Evolutionary conservation across 768 basidiomycete genomes (phyloP).

Genomic region (Exidia glandulosa): DNA sequence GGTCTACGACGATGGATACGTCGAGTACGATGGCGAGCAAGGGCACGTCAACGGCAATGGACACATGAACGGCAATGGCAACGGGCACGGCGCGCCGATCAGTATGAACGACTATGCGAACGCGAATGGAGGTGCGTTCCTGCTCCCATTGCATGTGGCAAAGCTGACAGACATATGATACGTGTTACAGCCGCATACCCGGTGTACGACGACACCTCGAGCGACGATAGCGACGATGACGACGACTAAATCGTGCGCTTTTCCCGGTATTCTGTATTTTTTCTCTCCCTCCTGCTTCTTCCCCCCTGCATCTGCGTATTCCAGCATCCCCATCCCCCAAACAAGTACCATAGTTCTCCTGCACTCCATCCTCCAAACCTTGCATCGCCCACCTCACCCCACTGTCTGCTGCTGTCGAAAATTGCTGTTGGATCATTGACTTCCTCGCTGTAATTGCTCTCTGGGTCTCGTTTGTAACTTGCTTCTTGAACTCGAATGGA

Average conservation of each 20-base stretch:
- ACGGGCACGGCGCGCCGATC: not conserved
- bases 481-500: not conserved
- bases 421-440: not conserved
- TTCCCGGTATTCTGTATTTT: not conserved
- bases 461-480: not conserved
- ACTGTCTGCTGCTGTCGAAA: not conserved
- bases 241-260: slow-evolving; percentile 10
- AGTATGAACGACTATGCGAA: not conserved
- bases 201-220: slow-evolving; percentile 36
- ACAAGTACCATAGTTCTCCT: no score
- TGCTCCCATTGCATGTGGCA: no score
- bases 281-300: not conserved
- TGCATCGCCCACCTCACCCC: not conserved
- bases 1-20: not conserved
- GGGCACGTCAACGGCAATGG: not conserved
- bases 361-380: not conserved
- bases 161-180: not conserved
- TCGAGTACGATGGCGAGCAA: not conserved
- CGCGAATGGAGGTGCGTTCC: not conserved
- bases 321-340: no score
- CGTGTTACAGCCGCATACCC: not conserved
- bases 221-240: slow-evolving; percentile 46
- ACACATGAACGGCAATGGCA: not conserved
- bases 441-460: not conserved
- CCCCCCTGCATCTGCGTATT: not conserved